phyloP scores from a whole-genome alignment of 495 filamentous ascomycete genomes.

The Achaetomiella virescens region DNA sequence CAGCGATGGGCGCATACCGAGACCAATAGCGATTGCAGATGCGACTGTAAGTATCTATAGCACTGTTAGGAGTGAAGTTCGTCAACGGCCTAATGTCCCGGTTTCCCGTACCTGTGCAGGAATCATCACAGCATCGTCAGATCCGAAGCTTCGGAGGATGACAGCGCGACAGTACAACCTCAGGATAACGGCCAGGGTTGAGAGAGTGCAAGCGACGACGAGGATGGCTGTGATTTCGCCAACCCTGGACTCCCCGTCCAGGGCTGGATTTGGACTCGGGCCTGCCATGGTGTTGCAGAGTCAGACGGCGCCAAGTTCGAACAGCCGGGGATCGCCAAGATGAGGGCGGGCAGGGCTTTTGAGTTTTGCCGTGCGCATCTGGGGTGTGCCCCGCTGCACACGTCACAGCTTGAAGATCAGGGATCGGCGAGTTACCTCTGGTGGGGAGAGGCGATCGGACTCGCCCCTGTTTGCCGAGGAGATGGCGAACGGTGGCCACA shows the following conservation, averaged over 20 bases:
- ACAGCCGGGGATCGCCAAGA: background rate
- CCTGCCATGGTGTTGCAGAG: constrained; percentile 4
- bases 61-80: background rate
- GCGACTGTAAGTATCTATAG: constrained; percentile 12
- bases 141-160: constrained; percentile 12
- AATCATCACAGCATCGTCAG: constrained; percentile 14
- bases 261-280: constrained; percentile 10
- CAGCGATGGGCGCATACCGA: constrained; percentile 6
- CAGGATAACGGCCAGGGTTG: constrained; percentile 7
- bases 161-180: constrained; percentile 12
- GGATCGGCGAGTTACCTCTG: background rate
- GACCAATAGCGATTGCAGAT: constrained; percentile 20
- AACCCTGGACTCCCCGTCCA: constrained; percentile 14
- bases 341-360: background rate
- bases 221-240: constrained; percentile 15
- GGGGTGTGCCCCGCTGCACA: background rate
- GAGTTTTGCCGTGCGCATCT: background rate
- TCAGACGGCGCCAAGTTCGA: background rate
- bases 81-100: no score
- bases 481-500: no score
- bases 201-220: constrained; percentile 1
- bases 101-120: constrained; percentile 9
- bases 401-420: background rate
- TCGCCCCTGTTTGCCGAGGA: background rate
- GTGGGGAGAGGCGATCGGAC: background rate